A percentile compares a stretch with the other conserved stretches of the same genome.
These are phyloP conservation scores for Nigrospora oryzae DNA, from an alignment of 2,329 filamentous ascomycete species.

Conservation along the genomic window DNA sequence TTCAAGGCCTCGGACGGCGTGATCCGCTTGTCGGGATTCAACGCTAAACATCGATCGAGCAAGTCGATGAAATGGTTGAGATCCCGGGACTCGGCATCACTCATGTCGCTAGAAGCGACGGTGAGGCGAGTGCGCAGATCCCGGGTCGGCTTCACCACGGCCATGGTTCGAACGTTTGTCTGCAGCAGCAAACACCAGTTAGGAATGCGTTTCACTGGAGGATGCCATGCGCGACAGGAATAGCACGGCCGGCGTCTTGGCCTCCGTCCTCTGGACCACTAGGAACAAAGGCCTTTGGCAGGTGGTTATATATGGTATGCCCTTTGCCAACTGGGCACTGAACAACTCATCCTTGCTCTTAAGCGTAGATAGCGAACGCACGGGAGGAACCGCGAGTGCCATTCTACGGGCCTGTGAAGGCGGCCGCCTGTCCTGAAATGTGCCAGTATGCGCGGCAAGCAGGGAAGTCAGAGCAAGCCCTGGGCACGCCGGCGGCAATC, in stretches of 20 bases:
- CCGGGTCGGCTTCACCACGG: slow-evolving; percentile 65
- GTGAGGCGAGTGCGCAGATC: slow-evolving; percentile 76
- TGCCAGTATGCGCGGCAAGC: background rate
- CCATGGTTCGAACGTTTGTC: slow-evolving; percentile 60
- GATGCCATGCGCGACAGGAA: no score
- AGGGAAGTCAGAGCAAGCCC: no score
- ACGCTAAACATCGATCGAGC: slow-evolving; percentile 75
- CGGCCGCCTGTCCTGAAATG: slow-evolving; percentile 1
- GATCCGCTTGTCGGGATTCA: slow-evolving; percentile 90
- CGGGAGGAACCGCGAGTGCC: no score
- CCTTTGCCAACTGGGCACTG: no score
- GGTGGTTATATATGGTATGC: no score
- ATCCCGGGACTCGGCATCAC: slow-evolving; percentile 66
- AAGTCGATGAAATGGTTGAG: slow-evolving; percentile 79
- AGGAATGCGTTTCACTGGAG: background rate
- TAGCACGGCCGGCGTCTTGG: no score
- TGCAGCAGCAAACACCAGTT: slow-evolving; percentile 22
- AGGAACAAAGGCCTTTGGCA: no score
- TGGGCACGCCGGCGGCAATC: no score
- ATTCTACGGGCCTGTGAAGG: background rate
- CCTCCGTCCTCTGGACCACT: no score
- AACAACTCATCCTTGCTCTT: no score
- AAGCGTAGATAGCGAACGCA: no score
- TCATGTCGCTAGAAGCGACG: slow-evolving; percentile 65
- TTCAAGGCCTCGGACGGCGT: slow-evolving; percentile 78